phyloP scores from a whole-genome alignment of 257 asterid genomes.

The Solanum medicagineum region DNA sequence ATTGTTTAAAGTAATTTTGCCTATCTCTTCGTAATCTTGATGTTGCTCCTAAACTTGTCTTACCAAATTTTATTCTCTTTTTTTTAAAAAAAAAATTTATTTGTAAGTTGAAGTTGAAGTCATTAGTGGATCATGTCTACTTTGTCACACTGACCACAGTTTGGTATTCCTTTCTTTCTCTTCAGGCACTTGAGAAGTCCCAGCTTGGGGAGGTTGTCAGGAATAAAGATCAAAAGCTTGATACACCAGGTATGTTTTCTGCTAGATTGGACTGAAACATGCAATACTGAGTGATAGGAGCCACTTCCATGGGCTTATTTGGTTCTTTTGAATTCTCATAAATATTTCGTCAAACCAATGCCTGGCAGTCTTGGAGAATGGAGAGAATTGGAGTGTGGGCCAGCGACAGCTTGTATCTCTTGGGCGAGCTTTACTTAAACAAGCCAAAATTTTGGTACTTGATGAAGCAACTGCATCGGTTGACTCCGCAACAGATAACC shows the following conservation, averaged over 20 bases:
- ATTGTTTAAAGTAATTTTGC: not conserved
- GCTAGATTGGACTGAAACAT: not conserved
- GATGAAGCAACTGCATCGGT: constrained; percentile 98
- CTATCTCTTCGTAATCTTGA: not conserved
- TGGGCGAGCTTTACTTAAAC: constrained; percentile 90
- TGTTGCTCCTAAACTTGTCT: not conserved
- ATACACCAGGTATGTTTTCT: constrained; percentile 58
- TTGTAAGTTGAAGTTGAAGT: not conserved
- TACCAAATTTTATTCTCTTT: not conserved
- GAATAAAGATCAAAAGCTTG: constrained; percentile 73
- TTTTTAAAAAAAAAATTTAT: rapidly evolving
- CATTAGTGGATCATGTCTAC: not conserved
- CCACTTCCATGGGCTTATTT: not conserved
- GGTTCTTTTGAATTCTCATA: not conserved
- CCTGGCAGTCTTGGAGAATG: constrained; percentile 61
- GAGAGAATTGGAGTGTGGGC: constrained; percentile 98
- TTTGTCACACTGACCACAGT: not conserved
- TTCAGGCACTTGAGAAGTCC: constrained; percentile 86
- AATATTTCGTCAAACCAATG: not conserved
- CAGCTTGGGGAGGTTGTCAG: constrained; percentile 82
- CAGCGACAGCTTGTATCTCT: constrained; percentile 91
- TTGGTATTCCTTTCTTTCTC: not conserved
- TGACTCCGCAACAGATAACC: constrained; percentile 96
- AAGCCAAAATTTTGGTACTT: constrained; percentile 81
- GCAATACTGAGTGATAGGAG: not conserved